Evolutionary conservation across 164 flowering plant genomes (phyloP).

Genomic region (Warburgia ugandensis): DNA sequence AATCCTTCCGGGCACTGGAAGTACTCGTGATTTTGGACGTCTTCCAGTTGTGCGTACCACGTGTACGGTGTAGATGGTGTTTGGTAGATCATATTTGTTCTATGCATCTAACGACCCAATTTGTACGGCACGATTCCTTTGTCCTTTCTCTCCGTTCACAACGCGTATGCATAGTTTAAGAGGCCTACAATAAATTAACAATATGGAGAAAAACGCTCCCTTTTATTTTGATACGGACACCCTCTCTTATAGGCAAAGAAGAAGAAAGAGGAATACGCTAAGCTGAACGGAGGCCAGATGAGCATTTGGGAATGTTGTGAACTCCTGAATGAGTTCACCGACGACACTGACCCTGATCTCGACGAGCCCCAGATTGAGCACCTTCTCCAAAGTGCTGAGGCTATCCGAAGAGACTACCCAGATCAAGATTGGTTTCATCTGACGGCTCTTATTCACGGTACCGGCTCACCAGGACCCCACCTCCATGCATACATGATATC

Average conservation of each 20-base stretch:
- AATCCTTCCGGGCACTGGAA: too few species aligned
- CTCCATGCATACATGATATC: neutral
- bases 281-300: constrained; percentile 25
- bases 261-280: constrained; percentile 31
- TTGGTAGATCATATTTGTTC: too few species aligned
- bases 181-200: too few species aligned
- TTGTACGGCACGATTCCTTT: too few species aligned
- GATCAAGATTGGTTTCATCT: constrained; percentile 40
- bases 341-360: constrained; percentile 39
- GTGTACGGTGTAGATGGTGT: too few species aligned
- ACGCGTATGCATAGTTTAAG: too few species aligned
- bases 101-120: too few species aligned
- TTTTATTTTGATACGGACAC: too few species aligned
- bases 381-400: constrained; percentile 36
- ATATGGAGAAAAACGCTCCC: too few species aligned
- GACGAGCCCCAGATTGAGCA: constrained; percentile 44
- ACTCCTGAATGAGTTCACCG: constrained; percentile 32
- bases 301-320: constrained; percentile 45
- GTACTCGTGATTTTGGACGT: too few species aligned
- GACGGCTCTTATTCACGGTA: constrained; percentile 42
- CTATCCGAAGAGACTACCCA: constrained; percentile 37
- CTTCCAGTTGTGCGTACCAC: too few species aligned
- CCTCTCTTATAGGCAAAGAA: constrained; percentile 22
- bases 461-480: neutral
- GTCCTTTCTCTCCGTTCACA: too few species aligned